Evolutionary conservation across 2,329 filamentous ascomycete genomes (phyloP).

Genomic region (Madurella mycetomatis): DNA sequence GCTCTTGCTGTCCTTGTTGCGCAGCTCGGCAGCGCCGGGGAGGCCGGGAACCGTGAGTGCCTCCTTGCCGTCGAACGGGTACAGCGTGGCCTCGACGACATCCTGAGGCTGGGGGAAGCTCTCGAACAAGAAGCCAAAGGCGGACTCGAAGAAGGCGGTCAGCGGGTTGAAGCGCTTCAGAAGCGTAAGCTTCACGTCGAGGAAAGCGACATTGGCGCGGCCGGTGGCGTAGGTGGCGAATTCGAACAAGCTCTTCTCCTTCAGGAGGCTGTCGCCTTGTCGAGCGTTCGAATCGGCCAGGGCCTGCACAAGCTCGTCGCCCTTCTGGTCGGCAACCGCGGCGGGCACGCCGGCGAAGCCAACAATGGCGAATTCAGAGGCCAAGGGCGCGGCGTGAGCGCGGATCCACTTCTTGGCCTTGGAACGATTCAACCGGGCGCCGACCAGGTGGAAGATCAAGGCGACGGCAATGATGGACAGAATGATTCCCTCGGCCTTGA

Average conservation of each 20-base stretch:
- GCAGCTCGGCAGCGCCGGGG: constrained; percentile 55
- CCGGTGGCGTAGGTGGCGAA: constrained; percentile 86
- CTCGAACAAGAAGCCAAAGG: constrained; percentile 75
- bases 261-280: constrained; percentile 58
- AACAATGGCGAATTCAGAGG: constrained; percentile 79
- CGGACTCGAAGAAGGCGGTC: constrained; percentile 56
- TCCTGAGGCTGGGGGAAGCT: constrained; percentile 66
- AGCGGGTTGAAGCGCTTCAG: constrained; percentile 84
- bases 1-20: constrained; percentile 57
- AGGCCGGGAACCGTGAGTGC: constrained; percentile 65
- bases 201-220: constrained; percentile 85
- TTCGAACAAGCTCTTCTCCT: constrained; percentile 84
- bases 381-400: constrained; percentile 66
- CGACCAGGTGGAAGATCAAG: constrained; percentile 74
- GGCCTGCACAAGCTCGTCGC: constrained; percentile 63
- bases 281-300: constrained; percentile 31
- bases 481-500: constrained; percentile 81
- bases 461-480: constrained; percentile 70
- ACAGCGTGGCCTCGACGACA: constrained; percentile 69
- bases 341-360: constrained; percentile 64
- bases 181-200: constrained; percentile 78
- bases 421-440: constrained; percentile 71
- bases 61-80: constrained; percentile 92
- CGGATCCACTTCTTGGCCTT: constrained; percentile 78
- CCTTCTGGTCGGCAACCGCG: constrained; percentile 41